Evolutionary conservation across 345 rosid genomes (phyloP).

Genomic region (Clarkia xantiana): DNA sequence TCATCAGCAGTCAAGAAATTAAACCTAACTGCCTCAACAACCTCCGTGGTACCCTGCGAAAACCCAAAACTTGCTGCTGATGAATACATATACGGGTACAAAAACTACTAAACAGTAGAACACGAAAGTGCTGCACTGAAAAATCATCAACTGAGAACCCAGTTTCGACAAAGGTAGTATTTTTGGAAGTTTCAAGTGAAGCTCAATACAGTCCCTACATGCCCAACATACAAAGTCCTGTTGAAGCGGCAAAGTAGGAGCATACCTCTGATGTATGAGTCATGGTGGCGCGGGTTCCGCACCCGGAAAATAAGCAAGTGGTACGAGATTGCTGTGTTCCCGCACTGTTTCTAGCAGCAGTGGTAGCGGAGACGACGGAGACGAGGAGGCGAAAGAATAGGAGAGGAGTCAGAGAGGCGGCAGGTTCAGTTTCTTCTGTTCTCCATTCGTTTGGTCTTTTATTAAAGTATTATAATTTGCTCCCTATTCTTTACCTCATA

Average conservation of each 20-base stretch:
- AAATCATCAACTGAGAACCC: too few species aligned
- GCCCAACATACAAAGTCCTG: not conserved
- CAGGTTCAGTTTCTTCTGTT: too few species aligned
- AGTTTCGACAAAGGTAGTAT: too few species aligned
- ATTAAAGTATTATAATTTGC: too few species aligned
- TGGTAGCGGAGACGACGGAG: too few species aligned
- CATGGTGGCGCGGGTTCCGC: not conserved
- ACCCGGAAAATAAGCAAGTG: too few species aligned
- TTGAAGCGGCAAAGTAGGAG: not conserved
- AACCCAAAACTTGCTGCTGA: not conserved
- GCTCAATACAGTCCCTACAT: not conserved
- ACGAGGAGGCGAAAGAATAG: too few species aligned
- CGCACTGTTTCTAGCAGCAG: too few species aligned
- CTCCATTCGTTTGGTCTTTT: too few species aligned
- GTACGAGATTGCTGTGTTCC: too few species aligned
- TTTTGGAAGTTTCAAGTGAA: not conserved
- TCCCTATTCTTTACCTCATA: too few species aligned
- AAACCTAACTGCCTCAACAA: conserved; percentile 24
- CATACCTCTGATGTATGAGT: conserved; percentile 2
- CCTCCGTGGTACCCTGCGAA: conserved; percentile 27
- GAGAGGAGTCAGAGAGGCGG: too few species aligned
- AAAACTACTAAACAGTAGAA: not conserved
- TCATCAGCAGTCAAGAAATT: conserved; percentile 25
- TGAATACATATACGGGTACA: not conserved
- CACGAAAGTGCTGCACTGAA: not conserved